Evolutionary conservation across 768 basidiomycete species (phyloP), one percentile per base, ranked within the genome.

Genomic region (Baorangia bicolor): DNA sequence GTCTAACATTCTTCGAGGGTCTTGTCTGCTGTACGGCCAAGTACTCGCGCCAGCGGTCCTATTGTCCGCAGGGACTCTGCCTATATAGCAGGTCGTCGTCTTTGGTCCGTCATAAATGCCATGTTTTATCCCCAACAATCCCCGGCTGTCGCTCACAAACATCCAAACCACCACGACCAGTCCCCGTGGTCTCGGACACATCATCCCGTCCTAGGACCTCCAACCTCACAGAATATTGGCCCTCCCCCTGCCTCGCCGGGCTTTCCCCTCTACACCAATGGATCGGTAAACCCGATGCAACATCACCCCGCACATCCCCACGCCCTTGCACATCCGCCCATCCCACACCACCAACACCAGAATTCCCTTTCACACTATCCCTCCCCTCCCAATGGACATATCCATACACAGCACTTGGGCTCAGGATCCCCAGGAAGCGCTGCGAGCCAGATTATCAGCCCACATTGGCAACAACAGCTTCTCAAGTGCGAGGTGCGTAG

Each of bases 381-480:
- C 18, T 88, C 89, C 25, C 90, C 90, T n/a, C 87, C 89, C 33
- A 86, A 84, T 58, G 82, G 82, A 5, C 84, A 84, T 55, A 75
- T 80, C 7, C 81, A 84, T 54, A 77, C 78, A 56, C 82, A 81
- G 63, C 87, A 82, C 38, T 67, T 88, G 25, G 77, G 78, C 4
- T 80, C 82, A 58, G 82, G 78, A 11, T 87, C 86, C 0, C 86
- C 86, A 27, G 82, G 79, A 10, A 78, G 77, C 38, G 72, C 73
- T 30, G 69, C 71, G 13, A 79, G 81, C 49, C 86, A 86, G 73
- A 81, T 87, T 62, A 84, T 92, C 64, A 85, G 84, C 20, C 83
- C 85, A 12, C 91, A 93, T 58, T 97, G 94, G 94, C 92, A 95
- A 68, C 87, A 94, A 67, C 94, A 97, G 76, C 74, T 97, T 61